Conservation (phyloP, 257 asterid genomes). For the Ballota nigra region DNA sequence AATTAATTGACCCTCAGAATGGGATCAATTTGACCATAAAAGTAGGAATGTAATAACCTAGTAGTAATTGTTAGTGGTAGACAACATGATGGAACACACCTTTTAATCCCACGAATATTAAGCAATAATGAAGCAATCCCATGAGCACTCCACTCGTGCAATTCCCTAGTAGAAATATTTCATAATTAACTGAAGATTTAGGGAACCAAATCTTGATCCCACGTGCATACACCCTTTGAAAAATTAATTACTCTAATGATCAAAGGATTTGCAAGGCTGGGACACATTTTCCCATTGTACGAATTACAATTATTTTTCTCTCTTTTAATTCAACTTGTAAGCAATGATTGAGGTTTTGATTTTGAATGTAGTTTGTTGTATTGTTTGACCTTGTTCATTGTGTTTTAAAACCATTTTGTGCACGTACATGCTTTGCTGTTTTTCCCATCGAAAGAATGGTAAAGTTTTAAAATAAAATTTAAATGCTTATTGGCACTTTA, state of each 20-base stretch:
- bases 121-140: slow-evolving; percentile 10
- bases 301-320: not conserved
- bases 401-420: not conserved
- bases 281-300: slow-evolving; percentile 23
- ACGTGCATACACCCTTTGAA: slow-evolving; percentile 24
- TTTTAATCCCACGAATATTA: not conserved
- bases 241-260: not conserved
- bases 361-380: slow-evolving; percentile 7
- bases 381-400: slow-evolving; percentile 22
- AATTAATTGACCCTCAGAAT: not conserved
- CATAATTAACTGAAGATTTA: slow-evolving; percentile 9
- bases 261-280: slow-evolving; percentile 30
- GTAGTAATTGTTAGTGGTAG: not conserved
- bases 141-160: slow-evolving; percentile 33
- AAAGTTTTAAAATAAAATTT: no score
- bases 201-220: slow-evolving; percentile 25
- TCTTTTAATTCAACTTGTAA: slow-evolving; percentile 7
- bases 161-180: not conserved
- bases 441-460: not conserved
- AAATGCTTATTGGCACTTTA: no score
- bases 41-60: not conserved
- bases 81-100: slow-evolving; percentile 21
- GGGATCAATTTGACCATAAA: not conserved
- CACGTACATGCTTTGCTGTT: slow-evolving; percentile 26
- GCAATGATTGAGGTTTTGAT: slow-evolving; percentile 36